phyloP scores from a whole-genome alignment of 495 filamentous ascomycete species.

The Zalerion maritima region DNA sequence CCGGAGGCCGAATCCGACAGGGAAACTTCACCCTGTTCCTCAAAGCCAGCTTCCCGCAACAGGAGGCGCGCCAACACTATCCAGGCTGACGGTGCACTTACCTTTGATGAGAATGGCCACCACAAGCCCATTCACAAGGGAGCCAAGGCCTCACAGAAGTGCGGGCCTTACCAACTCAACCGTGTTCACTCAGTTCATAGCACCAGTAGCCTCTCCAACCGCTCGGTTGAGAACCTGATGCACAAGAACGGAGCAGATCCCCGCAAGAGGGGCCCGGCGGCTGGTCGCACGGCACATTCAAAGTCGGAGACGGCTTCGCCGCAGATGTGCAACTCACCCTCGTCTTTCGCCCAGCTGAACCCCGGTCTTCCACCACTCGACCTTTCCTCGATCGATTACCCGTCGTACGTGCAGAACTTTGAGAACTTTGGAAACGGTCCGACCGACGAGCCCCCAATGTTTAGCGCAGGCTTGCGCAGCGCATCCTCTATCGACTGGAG shows the following conservation, averaged over 20 bases:
- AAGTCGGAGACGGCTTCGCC: constrained; percentile 65
- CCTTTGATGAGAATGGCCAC: constrained; percentile 82
- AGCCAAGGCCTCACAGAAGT: constrained; percentile 72
- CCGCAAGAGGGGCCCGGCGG: constrained; percentile 9
- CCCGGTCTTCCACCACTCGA: constrained; percentile 53
- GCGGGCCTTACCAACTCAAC: constrained; percentile 69
- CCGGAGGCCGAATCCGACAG: constrained; percentile 46
- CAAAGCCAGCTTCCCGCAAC: constrained; percentile 45
- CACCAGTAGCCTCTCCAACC: constrained; percentile 38
- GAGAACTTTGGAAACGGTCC: constrained; percentile 35
- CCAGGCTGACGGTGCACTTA: constrained; percentile 69
- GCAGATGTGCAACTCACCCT: constrained; percentile 35
- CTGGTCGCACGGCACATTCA: constrained; percentile 16
- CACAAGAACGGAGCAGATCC: constrained; percentile 25
- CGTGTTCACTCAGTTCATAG: constrained; percentile 58
- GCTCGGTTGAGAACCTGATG: constrained; percentile 56
- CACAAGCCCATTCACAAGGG: constrained; percentile 87
- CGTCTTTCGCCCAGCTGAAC: constrained; percentile 44
- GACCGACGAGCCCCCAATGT: constrained; percentile 50
- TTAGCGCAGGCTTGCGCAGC: constrained; percentile 47
- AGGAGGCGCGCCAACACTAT: constrained; percentile 55
- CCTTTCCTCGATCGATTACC: constrained; percentile 36
- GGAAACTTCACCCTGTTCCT: constrained; percentile 27
- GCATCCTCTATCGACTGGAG: constrained; percentile 61
- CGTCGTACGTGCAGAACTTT: constrained; percentile 40